A percentile compares a stretch with the other conserved stretches of the same genome.
Evolutionary conservation across 495 filamentous ascomycete genomes (phyloP).

Genomic region (Neurospora tetrasperma): DNA sequence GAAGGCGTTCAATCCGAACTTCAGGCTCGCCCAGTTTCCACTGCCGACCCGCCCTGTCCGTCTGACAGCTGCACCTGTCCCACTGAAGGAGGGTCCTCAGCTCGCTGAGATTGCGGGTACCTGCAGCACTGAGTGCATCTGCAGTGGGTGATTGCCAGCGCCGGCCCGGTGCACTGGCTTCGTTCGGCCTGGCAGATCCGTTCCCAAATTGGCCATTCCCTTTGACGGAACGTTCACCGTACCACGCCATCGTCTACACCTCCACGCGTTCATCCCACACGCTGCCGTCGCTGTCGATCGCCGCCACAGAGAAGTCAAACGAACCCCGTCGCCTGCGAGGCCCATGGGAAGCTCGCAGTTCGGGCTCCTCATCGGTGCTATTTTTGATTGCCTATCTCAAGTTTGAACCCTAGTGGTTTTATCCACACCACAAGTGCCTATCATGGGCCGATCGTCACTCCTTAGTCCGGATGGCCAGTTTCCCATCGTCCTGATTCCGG

Average conservation of each 20-base stretch:
- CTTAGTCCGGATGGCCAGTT: slow-evolving; percentile 12
- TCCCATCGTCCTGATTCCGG: slow-evolving; percentile 16
- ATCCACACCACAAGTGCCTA: slow-evolving; percentile 1
- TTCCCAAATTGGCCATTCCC: background rate
- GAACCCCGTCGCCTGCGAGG: background rate
- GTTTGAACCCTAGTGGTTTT: background rate
- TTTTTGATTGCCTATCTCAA: background rate
- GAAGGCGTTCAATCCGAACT: background rate
- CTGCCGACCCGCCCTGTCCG: background rate
- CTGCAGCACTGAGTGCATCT: background rate
- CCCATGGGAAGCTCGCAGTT: background rate
- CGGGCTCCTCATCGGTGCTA: background rate
- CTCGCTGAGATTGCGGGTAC: background rate
- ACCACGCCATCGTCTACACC: background rate
- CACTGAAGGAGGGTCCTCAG: background rate
- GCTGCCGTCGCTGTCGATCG: background rate
- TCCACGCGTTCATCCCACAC: background rate
- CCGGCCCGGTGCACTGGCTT: background rate
- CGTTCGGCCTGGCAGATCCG: background rate
- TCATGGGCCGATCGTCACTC: background rate
- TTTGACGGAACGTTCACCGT: background rate
- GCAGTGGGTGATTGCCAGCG: background rate
- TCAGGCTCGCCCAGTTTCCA: background rate
- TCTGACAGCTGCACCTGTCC: background rate
- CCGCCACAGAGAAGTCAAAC: background rate